Percentiles rank a stretch among this genome's conserved stretches.
Evolutionary conservation across 345 rosid species (phyloP).

Genomic region (Arabidopsis thaliana): TAIR10.1 NC_003071.7:10761501-10762000

Average conservation of each 20-base stretch:
- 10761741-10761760: constrained; percentile 89
- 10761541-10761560: constrained; percentile 50
- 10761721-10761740: constrained; percentile 93
- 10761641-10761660: constrained; percentile 82
- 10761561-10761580: constrained; percentile 82
- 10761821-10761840: constrained; percentile 63
- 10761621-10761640: constrained; percentile 83
- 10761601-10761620: constrained; percentile 79
- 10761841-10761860: constrained; percentile 74
- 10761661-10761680: constrained; percentile 67
- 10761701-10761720: constrained; percentile 78
- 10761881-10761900: constrained; percentile 54
- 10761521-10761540: background rate
- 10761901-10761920: background rate
- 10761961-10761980: background rate
- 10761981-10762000: constrained; percentile 72
- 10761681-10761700: constrained; percentile 79
- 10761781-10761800: constrained; percentile 90
- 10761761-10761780: constrained; percentile 75
- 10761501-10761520: background rate
- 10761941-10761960: background rate
- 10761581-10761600: constrained; percentile 91
- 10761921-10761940: background rate
- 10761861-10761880: constrained; percentile 74
- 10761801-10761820: constrained; percentile 84